Evolutionary conservation across 257 asterid species (phyloP), one percentile per base, ranked within the genome.

Genomic region (Solanum chmielewskii): DNA sequence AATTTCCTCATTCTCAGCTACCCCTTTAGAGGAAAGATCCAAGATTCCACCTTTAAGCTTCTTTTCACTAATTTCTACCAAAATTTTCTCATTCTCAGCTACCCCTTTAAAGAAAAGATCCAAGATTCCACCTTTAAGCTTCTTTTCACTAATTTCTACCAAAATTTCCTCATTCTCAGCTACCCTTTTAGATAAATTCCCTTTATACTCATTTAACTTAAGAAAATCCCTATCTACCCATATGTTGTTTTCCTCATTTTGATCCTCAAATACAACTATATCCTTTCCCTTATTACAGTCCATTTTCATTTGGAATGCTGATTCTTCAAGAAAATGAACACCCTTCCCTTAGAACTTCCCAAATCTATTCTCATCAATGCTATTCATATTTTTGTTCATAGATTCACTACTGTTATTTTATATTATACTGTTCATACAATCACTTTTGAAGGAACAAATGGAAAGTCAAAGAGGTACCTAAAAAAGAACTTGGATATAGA

Each of bases 151-250:
- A 86, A 87, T 92, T 11, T 91, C 98, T 7, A 59, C 93, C 49
- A 86, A 92, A 69, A 47, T 74, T 81, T 93, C 52, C 25, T 41
- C 90, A 78, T 88, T 90, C 87, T 90, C 98, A 78, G 90, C 91
- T 25, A 90, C 95, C 90, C 95, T 95, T 85, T 93, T 94, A 27
- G 92, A 90, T 4, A 94, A 93, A 90, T 88, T 90, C 45, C 91
- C 92, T 68, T 92, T 90, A 66, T 80, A 88, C 47, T 91, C 98
- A 86, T 90, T 93, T 94, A 97, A 70, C 87, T 90, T 93, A 81
- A 97, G 96, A 84, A 97, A 95, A 93, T 95, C 98, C 83, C 99
- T 94, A 88, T 94, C 97, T n/a, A 93, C 93, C 93, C 98, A 37
- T 64, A 12, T 13, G 7, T 25, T 83, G 29, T 49, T 59, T 10